Percentiles rank a stretch among this genome's conserved stretches.
These are phyloP conservation scores for Neonectria magnoliae DNA, from an alignment of 2,329 filamentous ascomycete species.

Conservation along the genomic window DNA sequence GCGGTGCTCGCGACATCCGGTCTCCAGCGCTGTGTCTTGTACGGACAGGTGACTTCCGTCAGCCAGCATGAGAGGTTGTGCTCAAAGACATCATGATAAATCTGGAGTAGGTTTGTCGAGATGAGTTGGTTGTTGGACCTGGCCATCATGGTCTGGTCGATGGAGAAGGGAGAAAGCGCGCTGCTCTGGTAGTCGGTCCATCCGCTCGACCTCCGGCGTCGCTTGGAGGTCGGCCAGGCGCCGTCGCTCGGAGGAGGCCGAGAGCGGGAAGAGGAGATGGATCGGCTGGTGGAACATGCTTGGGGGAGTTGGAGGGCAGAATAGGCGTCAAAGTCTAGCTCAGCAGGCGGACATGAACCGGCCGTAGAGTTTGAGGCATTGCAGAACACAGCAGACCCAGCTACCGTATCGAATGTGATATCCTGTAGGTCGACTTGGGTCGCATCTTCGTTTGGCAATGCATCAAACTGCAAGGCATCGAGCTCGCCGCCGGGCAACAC, in stretches of 20 bases:
- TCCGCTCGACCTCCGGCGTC: slow-evolving; percentile 28
- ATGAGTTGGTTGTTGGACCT: slow-evolving; percentile 39
- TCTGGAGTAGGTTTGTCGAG: slow-evolving; percentile 36
- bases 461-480: slow-evolving; percentile 1
- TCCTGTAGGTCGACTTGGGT: slow-evolving; percentile 2
- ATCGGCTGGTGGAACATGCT: not conserved
- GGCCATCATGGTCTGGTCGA: slow-evolving; percentile 39
- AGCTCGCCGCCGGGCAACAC: not conserved
- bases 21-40: slow-evolving; percentile 29
- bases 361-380: not conserved
- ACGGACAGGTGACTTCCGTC: slow-evolving; percentile 39
- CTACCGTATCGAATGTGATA: slow-evolving; percentile 9
- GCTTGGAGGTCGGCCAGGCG: slow-evolving; percentile 20
- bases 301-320: not conserved
- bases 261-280: slow-evolving; percentile 6
- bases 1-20: slow-evolving; percentile 5
- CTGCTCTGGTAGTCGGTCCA: slow-evolving; percentile 20
- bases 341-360: not conserved
- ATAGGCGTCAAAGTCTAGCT: slow-evolving; percentile 18
- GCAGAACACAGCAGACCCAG: not conserved
- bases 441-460: not conserved
- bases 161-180: slow-evolving; percentile 34
- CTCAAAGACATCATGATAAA: slow-evolving; percentile 40
- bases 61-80: slow-evolving; percentile 41
- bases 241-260: slow-evolving; percentile 1